A percentile compares a stretch with the other conserved stretches of the same genome.
Evolutionary conservation across 352 stramenopile species (phyloP).

Genomic region (Phytophthora pseudosyringae): DNA sequence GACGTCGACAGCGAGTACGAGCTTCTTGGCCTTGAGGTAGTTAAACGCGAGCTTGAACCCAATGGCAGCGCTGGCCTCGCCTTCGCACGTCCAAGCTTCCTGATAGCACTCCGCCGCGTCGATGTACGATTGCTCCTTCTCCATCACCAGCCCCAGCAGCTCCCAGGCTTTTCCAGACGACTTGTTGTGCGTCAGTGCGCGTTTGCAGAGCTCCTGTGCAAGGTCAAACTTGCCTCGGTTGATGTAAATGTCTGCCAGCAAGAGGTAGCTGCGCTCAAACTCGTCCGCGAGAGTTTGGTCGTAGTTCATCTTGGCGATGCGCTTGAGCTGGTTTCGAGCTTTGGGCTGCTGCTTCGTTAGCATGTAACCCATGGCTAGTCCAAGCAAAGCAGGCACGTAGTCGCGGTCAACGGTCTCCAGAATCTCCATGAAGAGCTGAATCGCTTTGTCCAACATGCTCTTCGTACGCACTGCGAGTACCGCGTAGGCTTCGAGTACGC

Average conservation of each 20-base stretch:
- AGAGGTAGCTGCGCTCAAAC: slow-evolving; percentile 94
- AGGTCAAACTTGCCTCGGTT: slow-evolving; percentile 93
- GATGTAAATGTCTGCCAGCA: slow-evolving; percentile 95
- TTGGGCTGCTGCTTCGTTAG: slow-evolving; percentile 93
- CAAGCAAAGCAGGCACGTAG: slow-evolving; percentile 92
- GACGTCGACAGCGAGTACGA: slow-evolving; percentile 91
- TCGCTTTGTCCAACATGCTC: slow-evolving; percentile 88
- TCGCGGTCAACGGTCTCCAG: slow-evolving; percentile 87
- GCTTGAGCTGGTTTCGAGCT: slow-evolving; percentile 94
- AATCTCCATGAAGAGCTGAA: slow-evolving; percentile 92
- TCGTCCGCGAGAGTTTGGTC: slow-evolving; percentile 89
- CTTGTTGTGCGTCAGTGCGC: slow-evolving; percentile 94
- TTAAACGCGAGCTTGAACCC: slow-evolving; percentile 97
- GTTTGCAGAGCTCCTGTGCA: slow-evolving; percentile 93
- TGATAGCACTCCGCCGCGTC: slow-evolving; percentile 94
- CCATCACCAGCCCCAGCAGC: slow-evolving; percentile 93
- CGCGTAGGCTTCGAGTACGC: slow-evolving; percentile 89
- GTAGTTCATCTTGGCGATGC: slow-evolving; percentile 94
- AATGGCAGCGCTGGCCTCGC: slow-evolving; percentile 87
- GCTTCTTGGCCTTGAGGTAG: slow-evolving; percentile 95
- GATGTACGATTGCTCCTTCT: slow-evolving; percentile 94
- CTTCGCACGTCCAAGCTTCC: slow-evolving; percentile 85
- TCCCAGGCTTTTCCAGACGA: slow-evolving; percentile 93
- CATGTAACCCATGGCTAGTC: slow-evolving; percentile 91
- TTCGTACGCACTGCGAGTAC: slow-evolving; percentile 84